Evolutionary conservation across 129 eudicot genomes (phyloP).

Genomic region (Flaveria brownii): DNA sequence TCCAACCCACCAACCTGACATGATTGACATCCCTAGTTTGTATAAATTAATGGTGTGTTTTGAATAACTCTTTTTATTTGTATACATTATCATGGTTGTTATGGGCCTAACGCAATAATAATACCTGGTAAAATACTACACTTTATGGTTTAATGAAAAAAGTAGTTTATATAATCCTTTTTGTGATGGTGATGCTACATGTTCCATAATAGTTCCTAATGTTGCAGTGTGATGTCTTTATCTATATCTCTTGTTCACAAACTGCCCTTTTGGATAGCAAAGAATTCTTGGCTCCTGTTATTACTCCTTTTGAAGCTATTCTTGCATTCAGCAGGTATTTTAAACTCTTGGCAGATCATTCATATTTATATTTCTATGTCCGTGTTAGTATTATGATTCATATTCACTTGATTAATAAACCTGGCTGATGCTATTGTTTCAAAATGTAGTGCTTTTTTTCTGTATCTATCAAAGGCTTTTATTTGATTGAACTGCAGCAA

Average conservation of each 20-base stretch:
- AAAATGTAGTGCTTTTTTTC: neutral
- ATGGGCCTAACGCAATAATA: neutral
- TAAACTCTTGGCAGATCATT: neutral
- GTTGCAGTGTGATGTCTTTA: slow-evolving; percentile 90
- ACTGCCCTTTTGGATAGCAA: slow-evolving; percentile 97
- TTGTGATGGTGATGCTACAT: neutral
- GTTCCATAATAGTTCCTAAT: slow-evolving; percentile 3
- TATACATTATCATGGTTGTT: neutral
- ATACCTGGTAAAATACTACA: neutral
- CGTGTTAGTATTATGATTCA: neutral
- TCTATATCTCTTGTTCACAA: slow-evolving; percentile 92
- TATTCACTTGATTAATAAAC: neutral
- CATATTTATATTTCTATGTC: neutral
- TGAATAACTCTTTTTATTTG: slow-evolving; percentile 1
- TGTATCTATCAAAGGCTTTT: neutral
- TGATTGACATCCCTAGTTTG: neutral
- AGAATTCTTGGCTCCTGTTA: slow-evolving; percentile 93
- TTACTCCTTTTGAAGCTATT: slow-evolving; percentile 93
- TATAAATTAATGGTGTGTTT: neutral
- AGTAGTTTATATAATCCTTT: neutral
- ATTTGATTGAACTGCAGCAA: neutral
- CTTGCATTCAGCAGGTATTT: slow-evolving; percentile 85
- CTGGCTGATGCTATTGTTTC: neutral
- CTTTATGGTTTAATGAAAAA: neutral
- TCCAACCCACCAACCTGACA: neutral